phyloP scores from a whole-genome alignment of 2,329 filamentous ascomycete species.

The Alternaria incomplexa region DNA sequence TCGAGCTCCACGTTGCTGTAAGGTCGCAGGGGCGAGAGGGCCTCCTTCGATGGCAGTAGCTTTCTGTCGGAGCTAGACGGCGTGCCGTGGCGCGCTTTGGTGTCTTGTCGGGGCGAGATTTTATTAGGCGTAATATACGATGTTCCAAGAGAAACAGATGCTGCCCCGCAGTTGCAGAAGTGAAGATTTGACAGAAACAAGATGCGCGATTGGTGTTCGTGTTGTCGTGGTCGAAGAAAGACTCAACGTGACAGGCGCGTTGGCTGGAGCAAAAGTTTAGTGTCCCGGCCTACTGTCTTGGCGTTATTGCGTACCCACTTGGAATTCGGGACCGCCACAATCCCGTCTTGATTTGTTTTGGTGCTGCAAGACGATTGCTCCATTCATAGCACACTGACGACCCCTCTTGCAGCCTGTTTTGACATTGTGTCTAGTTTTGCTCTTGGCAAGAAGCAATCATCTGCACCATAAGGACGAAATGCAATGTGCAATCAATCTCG shows the following conservation, averaged over 20 bases:
- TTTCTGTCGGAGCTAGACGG: not conserved
- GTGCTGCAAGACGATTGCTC: not conserved
- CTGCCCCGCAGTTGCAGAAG: constrained; percentile 39
- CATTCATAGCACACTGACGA: not conserved
- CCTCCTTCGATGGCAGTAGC: not conserved
- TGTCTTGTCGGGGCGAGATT: constrained; percentile 1
- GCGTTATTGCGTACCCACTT: constrained; percentile 16
- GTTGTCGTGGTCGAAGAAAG: constrained; percentile 17
- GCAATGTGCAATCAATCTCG: constrained; percentile 26
- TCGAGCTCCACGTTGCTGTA: not conserved
- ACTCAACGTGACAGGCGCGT: constrained; percentile 27
- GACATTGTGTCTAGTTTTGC: not conserved
- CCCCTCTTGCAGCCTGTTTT: not conserved
- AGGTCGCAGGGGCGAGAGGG: not conserved
- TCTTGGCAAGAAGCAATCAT: not conserved
- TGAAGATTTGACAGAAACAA: constrained; percentile 10
- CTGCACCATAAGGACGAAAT: not conserved
- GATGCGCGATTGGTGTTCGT: constrained; percentile 19
- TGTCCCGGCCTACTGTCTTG: constrained; percentile 33
- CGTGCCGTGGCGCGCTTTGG: constrained; percentile 12
- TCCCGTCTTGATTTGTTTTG: not conserved
- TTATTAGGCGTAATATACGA: constrained; percentile 13
- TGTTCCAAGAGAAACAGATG: constrained; percentile 23
- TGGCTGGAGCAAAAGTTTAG: constrained; percentile 41
- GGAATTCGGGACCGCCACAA: not conserved